phyloP scores from a whole-genome alignment of 2,329 filamentous ascomycete genomes.

The Neonectria sp. region DNA sequence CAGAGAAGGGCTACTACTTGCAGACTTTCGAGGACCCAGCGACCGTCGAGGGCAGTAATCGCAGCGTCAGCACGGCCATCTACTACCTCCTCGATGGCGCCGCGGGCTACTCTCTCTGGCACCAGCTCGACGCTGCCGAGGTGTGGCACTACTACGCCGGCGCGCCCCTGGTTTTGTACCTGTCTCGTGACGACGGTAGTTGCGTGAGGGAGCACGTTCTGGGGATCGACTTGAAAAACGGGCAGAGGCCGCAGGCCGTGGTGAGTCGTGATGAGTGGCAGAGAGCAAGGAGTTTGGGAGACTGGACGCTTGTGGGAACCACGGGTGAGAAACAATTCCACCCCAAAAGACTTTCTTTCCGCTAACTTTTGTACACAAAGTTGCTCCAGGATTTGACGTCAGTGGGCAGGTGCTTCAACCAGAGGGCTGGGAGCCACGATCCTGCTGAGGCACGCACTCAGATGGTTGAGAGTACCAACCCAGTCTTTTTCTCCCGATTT shows the following conservation, averaged over 20 bases:
- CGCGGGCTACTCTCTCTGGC: constrained; percentile 62
- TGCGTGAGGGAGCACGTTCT: constrained; percentile 29
- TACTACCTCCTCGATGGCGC: constrained; percentile 67
- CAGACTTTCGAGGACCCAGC: constrained; percentile 62
- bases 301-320: not conserved
- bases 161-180: constrained; percentile 62
- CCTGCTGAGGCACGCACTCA: constrained; percentile 9
- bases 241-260: constrained; percentile 32
- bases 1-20: constrained; percentile 65
- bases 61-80: constrained; percentile 64
- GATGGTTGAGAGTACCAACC: too few relatives aligned
- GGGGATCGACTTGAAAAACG: constrained; percentile 20
- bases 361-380: constrained; percentile 2
- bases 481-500: too few relatives aligned
- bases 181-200: constrained; percentile 61
- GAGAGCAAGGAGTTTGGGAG: not conserved
- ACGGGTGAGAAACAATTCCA: not conserved
- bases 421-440: constrained; percentile 33
- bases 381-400: constrained; percentile 30
- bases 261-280: constrained; percentile 1
- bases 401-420: constrained; percentile 26
- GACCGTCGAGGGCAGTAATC: constrained; percentile 44
- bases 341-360: not conserved
- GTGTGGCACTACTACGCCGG: constrained; percentile 70
- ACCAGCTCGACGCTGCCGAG: constrained; percentile 63